Evolutionary conservation across 2,329 filamentous ascomycete genomes (phyloP).

Genomic region (Colletotrichum lini): DNA sequence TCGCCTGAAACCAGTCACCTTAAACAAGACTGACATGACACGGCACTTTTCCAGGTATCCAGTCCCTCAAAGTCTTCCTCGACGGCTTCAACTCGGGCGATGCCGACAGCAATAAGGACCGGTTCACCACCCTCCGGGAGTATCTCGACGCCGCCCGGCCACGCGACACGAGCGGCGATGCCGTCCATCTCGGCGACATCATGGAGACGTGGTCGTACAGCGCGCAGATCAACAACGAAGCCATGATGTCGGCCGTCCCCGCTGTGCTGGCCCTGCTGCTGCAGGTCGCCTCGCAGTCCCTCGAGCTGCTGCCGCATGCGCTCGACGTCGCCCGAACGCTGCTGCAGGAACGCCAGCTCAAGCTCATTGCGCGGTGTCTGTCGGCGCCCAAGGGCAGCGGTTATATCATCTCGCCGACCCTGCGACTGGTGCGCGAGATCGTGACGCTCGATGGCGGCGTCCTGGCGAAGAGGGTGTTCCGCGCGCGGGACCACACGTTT

Average conservation of each 20-base stretch:
- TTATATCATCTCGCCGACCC: slow-evolving; percentile 88
- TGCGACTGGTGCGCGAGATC: slow-evolving; percentile 89
- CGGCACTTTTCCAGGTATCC: slow-evolving; percentile 64
- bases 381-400: slow-evolving; percentile 87
- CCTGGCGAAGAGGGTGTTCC: slow-evolving; percentile 83
- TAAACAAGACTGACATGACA: not conserved
- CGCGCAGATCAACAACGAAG: slow-evolving; percentile 83
- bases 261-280: slow-evolving; percentile 87
- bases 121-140: slow-evolving; percentile 74
- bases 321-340: slow-evolving; percentile 85
- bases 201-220: slow-evolving; percentile 92
- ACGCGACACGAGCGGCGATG: slow-evolving; percentile 58
- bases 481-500: slow-evolving; percentile 83
- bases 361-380: slow-evolving; percentile 84
- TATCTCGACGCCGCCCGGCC: slow-evolving; percentile 75
- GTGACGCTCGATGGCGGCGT: slow-evolving; percentile 88
- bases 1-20: too few relatives aligned
- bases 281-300: slow-evolving; percentile 79
- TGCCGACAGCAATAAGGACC: slow-evolving; percentile 62
- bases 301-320: slow-evolving; percentile 83
- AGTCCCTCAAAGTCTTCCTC: slow-evolving; percentile 79
- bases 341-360: slow-evolving; percentile 84
- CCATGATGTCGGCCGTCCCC: slow-evolving; percentile 83
- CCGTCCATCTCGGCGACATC: slow-evolving; percentile 80
- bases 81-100: slow-evolving; percentile 73